Evolutionary conservation across 2,329 filamentous ascomycete genomes (phyloP).

Genomic region (Microdochium trichocladiopsis): DNA sequence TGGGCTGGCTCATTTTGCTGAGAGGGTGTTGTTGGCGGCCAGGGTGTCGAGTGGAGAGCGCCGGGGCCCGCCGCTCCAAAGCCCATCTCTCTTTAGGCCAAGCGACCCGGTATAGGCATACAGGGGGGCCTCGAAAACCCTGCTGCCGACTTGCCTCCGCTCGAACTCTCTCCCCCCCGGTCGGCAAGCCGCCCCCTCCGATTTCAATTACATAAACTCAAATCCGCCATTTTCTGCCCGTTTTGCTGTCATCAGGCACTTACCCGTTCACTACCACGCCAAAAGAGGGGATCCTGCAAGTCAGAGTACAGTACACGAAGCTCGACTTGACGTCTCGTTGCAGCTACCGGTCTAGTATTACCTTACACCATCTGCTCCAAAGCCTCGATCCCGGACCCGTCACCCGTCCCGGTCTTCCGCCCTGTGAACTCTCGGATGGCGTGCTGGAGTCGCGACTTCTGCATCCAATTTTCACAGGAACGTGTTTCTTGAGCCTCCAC

Average conservation of each 20-base stretch:
- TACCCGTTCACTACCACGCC: constrained; percentile 11
- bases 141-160: neutral
- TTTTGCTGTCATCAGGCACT: constrained; percentile 28
- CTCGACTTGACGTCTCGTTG: neutral
- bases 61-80: neutral
- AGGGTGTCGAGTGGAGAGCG: neutral
- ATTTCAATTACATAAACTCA: constrained; percentile 44
- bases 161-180: neutral
- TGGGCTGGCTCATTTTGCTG: too few species aligned
- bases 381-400: constrained; percentile 1
- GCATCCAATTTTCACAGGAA: neutral
- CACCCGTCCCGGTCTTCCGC: constrained; percentile 4
- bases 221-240: constrained; percentile 26
- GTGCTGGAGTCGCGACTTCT: neutral
- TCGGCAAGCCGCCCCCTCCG: neutral
- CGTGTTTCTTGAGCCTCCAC: neutral
- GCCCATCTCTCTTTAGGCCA: neutral
- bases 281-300: neutral
- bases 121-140: neutral
- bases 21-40: neutral
- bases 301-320: neutral
- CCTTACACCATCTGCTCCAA: constrained; percentile 2
- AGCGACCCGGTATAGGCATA: neutral
- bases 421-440: neutral
- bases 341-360: neutral